phyloP scores from a whole-genome alignment of 352 stramenopile genomes.

The Globisporangium radiosum region DNA sequence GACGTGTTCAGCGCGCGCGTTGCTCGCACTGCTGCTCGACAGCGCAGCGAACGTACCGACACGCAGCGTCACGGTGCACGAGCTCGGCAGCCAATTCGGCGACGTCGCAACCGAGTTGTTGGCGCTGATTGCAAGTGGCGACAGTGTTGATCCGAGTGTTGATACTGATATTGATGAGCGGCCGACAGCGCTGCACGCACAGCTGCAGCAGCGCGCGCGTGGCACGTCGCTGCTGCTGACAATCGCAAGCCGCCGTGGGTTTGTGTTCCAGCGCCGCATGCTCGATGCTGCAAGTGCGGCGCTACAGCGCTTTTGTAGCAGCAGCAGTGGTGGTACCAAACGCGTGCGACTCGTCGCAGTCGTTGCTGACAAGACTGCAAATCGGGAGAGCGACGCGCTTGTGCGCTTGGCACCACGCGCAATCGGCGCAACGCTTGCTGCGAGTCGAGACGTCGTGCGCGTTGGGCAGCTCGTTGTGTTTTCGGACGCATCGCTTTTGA shows the following conservation, averaged over 20 bases:
- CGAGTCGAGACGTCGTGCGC: slow-evolving; percentile 20
- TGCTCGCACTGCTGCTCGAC: slow-evolving; percentile 17
- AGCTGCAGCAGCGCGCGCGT: too few relatives aligned
- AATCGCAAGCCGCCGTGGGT: slow-evolving; percentile 28
- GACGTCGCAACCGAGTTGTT: slow-evolving; percentile 30
- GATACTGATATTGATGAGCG: too few relatives aligned
- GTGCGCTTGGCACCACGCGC: slow-evolving; percentile 18
- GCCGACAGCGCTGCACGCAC: not conserved
- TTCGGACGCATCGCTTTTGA: slow-evolving; percentile 7
- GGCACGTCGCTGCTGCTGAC: slow-evolving; percentile 18
- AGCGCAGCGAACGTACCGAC: not conserved
- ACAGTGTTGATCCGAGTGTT: not conserved
- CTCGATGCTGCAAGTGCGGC: slow-evolving; percentile 17
- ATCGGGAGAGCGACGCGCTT: slow-evolving; percentile 21
- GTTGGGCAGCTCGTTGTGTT: slow-evolving; percentile 30
- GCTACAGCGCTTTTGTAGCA: not conserved
- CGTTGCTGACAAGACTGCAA: slow-evolving; percentile 21
- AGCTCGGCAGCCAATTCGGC: slow-evolving; percentile 36
- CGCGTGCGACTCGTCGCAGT: slow-evolving; percentile 31
- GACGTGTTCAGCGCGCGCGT: slow-evolving; percentile 20
- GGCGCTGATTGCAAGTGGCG: not conserved
- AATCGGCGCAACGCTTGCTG: slow-evolving; percentile 13
- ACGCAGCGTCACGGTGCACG: slow-evolving; percentile 19
- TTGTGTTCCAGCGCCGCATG: slow-evolving; percentile 29
- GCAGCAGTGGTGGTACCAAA: slow-evolving; percentile 13